Percentiles rank a stretch among this genome's conserved stretches.
Conservation (phyloP, 345 rosid genomes). For the Populus tremula region DNA sequence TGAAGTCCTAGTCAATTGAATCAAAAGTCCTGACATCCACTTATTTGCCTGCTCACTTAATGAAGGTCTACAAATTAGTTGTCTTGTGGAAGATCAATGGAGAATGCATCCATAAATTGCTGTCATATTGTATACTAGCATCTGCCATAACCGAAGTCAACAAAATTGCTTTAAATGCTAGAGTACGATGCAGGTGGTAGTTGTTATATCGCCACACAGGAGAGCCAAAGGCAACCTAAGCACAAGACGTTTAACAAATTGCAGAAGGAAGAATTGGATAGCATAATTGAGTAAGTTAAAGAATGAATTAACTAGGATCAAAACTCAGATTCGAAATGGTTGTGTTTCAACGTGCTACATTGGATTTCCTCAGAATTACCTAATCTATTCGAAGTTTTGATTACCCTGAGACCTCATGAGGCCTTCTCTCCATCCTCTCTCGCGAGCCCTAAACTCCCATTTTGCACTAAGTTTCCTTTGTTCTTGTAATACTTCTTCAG, state of each 20-base stretch:
- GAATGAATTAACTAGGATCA: background rate
- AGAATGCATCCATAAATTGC: background rate
- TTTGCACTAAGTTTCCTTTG: conserved; percentile 42
- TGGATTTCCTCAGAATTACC: background rate
- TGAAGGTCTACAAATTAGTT: no score
- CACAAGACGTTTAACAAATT: background rate
- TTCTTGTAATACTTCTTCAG: conserved; percentile 45
- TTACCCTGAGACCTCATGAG: conserved; percentile 14
- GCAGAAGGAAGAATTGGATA: background rate
- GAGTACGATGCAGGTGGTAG: background rate
- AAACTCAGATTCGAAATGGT: background rate
- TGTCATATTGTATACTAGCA: background rate
- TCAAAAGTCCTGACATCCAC: no score
- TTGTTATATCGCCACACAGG: background rate
- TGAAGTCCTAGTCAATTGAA: no score
- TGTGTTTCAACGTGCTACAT: no score
- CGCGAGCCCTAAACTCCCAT: conserved; percentile 48
- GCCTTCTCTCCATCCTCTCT: conserved; percentile 42
- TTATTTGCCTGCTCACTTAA: no score
- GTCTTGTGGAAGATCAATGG: no score
- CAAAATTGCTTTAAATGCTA: background rate
- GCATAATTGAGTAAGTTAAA: no score
- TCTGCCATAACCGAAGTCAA: background rate
- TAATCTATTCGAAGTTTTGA: background rate
- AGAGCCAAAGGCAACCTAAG: background rate